phyloP scores from a whole-genome alignment of 2,329 filamentous ascomycete species.

The Lanzia echinophila region DNA sequence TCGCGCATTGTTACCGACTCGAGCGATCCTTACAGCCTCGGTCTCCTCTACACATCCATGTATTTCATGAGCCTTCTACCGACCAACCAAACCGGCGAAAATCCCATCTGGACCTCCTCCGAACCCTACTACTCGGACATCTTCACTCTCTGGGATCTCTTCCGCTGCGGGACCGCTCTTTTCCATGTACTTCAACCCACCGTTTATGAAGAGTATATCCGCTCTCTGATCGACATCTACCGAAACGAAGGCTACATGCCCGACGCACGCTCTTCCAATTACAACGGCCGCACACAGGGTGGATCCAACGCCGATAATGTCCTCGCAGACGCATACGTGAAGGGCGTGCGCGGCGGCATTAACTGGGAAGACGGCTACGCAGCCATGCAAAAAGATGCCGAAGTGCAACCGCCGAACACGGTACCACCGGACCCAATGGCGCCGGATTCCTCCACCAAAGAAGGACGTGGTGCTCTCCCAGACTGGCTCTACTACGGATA shows the following conservation, averaged over 20 bases:
- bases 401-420: slow-evolving; percentile 54
- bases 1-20: slow-evolving; percentile 48
- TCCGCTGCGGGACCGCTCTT: slow-evolving; percentile 58
- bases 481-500: slow-evolving; percentile 61
- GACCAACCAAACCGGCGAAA: slow-evolving; percentile 65
- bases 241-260: slow-evolving; percentile 57
- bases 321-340: slow-evolving; percentile 65
- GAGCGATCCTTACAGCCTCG: slow-evolving; percentile 47
- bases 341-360: slow-evolving; percentile 53
- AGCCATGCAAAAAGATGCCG: slow-evolving; percentile 62
- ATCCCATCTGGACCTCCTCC: slow-evolving; percentile 54
- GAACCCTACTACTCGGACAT: slow-evolving; percentile 69
- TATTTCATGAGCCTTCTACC: slow-evolving; percentile 43
- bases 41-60: slow-evolving; percentile 59
- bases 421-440: slow-evolving; percentile 47
- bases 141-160: slow-evolving; percentile 60
- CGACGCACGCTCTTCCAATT: slow-evolving; percentile 61
- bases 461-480: slow-evolving; percentile 61
- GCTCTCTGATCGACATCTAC: slow-evolving; percentile 64
- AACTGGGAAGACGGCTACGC: slow-evolving; percentile 58
- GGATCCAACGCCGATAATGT: slow-evolving; percentile 67
- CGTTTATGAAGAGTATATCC: slow-evolving; percentile 58
- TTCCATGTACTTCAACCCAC: slow-evolving; percentile 58
- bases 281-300: slow-evolving; percentile 62
- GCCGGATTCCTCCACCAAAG: slow-evolving; percentile 54